Conservation (phyloP, 2,329 filamentous ascomycete species). For the Celoporthe dispersa region DNA sequence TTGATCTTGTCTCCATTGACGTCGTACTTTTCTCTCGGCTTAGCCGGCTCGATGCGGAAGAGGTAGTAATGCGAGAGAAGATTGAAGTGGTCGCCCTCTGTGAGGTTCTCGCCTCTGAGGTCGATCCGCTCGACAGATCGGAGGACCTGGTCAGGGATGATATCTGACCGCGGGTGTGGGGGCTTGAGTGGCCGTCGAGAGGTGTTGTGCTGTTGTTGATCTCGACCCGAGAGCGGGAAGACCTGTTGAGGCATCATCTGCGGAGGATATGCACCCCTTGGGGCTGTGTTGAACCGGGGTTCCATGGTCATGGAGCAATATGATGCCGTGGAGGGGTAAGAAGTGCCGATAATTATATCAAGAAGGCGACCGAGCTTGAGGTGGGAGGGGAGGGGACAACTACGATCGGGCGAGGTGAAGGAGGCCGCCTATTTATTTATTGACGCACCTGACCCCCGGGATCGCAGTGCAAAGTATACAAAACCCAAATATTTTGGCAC, state of each 20-base stretch:
- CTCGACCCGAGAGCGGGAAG: background rate
- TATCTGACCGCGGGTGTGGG: slow-evolving; percentile 18
- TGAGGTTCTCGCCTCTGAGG: slow-evolving; percentile 43
- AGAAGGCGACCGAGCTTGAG: background rate
- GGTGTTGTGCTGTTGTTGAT: background rate
- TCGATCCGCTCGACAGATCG: slow-evolving; percentile 40
- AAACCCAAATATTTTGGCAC: background rate
- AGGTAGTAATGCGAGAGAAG: slow-evolving; percentile 46
- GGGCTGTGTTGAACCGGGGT: background rate
- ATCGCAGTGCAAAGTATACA: slow-evolving; percentile 6
- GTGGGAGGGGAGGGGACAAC: background rate
- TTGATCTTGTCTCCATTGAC: slow-evolving; percentile 40
- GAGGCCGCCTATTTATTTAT: background rate
- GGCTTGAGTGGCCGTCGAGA: background rate
- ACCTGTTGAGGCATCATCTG: background rate
- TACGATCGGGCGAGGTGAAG: slow-evolving; percentile 2
- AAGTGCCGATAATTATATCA: background rate
- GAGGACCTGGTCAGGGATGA: slow-evolving; percentile 22
- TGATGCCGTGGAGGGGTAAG: background rate
- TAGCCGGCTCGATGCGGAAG: slow-evolving; percentile 47
- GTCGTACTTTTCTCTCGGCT: slow-evolving; percentile 40
- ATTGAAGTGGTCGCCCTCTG: slow-evolving; percentile 44
- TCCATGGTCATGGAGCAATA: background rate
- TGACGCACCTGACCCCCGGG: background rate
- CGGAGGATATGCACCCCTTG: background rate